Percentiles rank a stretch among this genome's conserved stretches.
Evolutionary conservation across 768 basidiomycete species (phyloP).

Genomic region (Boletellus emodensis): DNA sequence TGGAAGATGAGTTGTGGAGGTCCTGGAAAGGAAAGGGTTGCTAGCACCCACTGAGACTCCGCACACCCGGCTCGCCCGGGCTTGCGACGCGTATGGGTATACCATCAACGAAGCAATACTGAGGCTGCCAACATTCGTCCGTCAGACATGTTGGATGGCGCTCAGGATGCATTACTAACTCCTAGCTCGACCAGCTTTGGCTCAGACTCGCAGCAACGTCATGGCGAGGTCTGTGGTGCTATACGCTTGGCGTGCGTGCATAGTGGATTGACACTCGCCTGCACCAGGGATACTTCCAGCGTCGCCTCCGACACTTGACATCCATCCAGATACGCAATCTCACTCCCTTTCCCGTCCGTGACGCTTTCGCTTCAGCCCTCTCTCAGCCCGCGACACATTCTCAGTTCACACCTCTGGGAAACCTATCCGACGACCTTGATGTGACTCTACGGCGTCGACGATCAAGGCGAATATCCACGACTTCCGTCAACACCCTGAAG

Average conservation of each 20-base stretch:
- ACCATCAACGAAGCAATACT: not conserved
- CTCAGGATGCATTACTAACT: constrained; percentile 14
- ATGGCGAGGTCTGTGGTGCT: constrained; percentile 14
- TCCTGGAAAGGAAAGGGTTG: constrained; percentile 26
- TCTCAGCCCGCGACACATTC: constrained; percentile 60
- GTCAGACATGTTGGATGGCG: not conserved
- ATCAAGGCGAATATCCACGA: constrained; percentile 55
- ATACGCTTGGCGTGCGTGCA: not conserved
- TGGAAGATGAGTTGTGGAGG: not conserved
- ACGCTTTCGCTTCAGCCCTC: constrained; percentile 68
- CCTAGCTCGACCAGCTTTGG: constrained; percentile 15
- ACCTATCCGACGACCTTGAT: constrained; percentile 69
- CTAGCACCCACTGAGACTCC: not conserved
- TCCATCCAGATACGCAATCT: constrained; percentile 75
- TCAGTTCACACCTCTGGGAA: constrained; percentile 54
- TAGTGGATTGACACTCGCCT: not conserved
- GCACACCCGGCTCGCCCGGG: constrained; percentile 3
- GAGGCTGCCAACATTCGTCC: not conserved
- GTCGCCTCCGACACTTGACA: constrained; percentile 69
- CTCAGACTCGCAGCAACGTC: constrained; percentile 7
- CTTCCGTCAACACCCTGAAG: constrained; percentile 49
- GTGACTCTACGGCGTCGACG: constrained; percentile 56
- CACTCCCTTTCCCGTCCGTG: constrained; percentile 80
- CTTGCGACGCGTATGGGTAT: not conserved
- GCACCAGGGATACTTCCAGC: constrained; percentile 39